Base-by-base conservation (phyloP, 345 rosid species). In the Odontarrhena argentea region DNA sequence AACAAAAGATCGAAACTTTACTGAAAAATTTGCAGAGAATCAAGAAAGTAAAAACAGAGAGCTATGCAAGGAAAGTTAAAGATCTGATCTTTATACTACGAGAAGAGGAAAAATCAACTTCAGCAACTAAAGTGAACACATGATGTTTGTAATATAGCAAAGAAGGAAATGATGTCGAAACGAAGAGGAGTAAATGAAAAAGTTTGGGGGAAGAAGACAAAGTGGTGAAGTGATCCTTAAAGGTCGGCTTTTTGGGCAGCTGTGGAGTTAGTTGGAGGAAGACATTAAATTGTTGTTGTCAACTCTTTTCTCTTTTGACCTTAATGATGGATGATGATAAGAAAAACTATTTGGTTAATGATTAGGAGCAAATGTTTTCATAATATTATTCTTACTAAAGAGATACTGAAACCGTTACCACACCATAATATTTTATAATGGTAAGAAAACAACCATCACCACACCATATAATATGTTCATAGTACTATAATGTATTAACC, bases 161-260 rank as follows among this genome's bases (percentile, higher is more conserved):
- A 60, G 24, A 56, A 9, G 30, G 28, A 3, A 22, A 18, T 7
- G 4, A 35, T 1, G 24, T 14, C 46, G 28, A 34, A 18, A 30
- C 32, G 53, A 28, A 44, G 14, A 44, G 34, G 54, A 48, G 18
- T 22, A 32, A 55, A 48, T 63, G 55, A 48, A 46, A 49, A 63
- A 36, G 43, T 30, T 30, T 8, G 40, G 37, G 38, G 36, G 44
- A 56, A 55, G 46, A 55, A 10, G 14, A 6, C 34, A 43, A 12
- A 41, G 63, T 9, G 14, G 63, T 41, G 48, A 22, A 37, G 25
- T 44, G 26, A 32, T 35, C 34, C 45, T 11, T 34, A 49, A 63
- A 63, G 68, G 58, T 40, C 10, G 41, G 50, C 38, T 52, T 50
- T 51, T 47, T 62, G 22, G 49, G 50, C 67, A 63, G 68, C 57